phyloP scores from a whole-genome alignment of 306 rosid species.

The Oxytropis ochrocephala region DNA sequence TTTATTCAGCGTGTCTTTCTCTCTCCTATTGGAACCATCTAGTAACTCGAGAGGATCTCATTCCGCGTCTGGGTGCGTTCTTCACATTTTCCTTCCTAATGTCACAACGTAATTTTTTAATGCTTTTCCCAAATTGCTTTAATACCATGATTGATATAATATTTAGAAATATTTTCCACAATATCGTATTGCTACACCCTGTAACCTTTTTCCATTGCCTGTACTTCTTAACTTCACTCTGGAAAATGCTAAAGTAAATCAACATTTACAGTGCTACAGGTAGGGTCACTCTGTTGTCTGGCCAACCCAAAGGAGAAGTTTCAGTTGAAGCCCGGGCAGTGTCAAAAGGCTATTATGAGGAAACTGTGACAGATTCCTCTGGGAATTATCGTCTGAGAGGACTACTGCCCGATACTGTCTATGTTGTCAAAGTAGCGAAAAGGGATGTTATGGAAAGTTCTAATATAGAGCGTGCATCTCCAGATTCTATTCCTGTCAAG shows the following conservation, averaged over 20 bases:
- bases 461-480: constrained; percentile 88
- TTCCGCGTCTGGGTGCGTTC: too few relatives aligned
- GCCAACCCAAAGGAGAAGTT: constrained; percentile 93
- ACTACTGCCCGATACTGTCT: constrained; percentile 78
- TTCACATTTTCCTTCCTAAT: too few relatives aligned
- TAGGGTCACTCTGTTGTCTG: constrained; percentile 64
- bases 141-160: too few relatives aligned
- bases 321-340: constrained; percentile 89
- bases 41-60: too few relatives aligned
- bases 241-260: constrained; percentile 30
- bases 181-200: neutral
- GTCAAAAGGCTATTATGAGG: constrained; percentile 88
- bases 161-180: too few relatives aligned
- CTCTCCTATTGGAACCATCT: too few relatives aligned
- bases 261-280: constrained; percentile 75
- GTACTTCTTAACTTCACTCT: constrained; percentile 12
- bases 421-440: constrained; percentile 62
- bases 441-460: constrained; percentile 50
- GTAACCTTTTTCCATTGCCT: neutral
- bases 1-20: too few relatives aligned
- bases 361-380: constrained; percentile 80
- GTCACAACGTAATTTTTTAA: too few relatives aligned
- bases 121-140: too few relatives aligned
- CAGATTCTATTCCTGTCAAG: constrained; percentile 57
- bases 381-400: constrained; percentile 93